phyloP scores from a whole-genome alignment of 2,329 filamentous ascomycete species.

The Tolypocladium tundrense region DNA sequence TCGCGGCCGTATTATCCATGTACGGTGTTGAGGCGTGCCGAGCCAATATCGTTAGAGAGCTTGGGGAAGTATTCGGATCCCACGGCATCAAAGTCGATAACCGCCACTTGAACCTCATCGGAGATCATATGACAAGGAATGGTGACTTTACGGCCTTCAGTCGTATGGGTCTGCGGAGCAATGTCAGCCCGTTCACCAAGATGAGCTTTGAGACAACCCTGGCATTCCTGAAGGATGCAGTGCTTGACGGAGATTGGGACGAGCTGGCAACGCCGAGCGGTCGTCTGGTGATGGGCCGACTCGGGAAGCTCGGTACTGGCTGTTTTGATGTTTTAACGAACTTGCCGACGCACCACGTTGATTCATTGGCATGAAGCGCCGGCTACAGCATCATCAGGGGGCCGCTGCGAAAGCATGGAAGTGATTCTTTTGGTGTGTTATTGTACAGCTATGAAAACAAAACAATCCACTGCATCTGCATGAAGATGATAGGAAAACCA shows the following conservation, averaged over 20 bases:
- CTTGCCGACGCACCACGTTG: slow-evolving; percentile 39
- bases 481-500: too few relatives aligned
- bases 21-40: slow-evolving; percentile 95
- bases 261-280: slow-evolving; percentile 76
- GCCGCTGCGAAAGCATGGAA: too few relatives aligned
- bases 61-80: slow-evolving; percentile 73
- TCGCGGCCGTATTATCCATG: slow-evolving; percentile 68
- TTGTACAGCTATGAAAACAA: too few relatives aligned
- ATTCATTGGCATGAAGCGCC: neutral
- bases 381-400: too few relatives aligned
- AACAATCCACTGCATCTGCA: too few relatives aligned
- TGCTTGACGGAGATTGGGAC: slow-evolving; percentile 83
- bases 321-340: slow-evolving; percentile 75
- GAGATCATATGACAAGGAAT: slow-evolving; percentile 93
- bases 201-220: slow-evolving; percentile 99
- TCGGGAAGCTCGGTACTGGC: slow-evolving; percentile 79
- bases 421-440: too few relatives aligned
- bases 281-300: slow-evolving; percentile 75
- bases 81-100: slow-evolving; percentile 91
- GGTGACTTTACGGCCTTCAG: slow-evolving; percentile 88
- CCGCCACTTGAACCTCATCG: slow-evolving; percentile 88
- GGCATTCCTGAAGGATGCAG: slow-evolving; percentile 83
- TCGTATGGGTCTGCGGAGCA: slow-evolving; percentile 75
- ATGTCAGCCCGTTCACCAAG: slow-evolving; percentile 88
- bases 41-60: slow-evolving; percentile 74